Evolutionary conservation across 2,329 filamentous ascomycete species (phyloP), one percentile per base, ranked within the genome.

Genomic region (Monilinia vaccinii-corymbosi): DNA sequence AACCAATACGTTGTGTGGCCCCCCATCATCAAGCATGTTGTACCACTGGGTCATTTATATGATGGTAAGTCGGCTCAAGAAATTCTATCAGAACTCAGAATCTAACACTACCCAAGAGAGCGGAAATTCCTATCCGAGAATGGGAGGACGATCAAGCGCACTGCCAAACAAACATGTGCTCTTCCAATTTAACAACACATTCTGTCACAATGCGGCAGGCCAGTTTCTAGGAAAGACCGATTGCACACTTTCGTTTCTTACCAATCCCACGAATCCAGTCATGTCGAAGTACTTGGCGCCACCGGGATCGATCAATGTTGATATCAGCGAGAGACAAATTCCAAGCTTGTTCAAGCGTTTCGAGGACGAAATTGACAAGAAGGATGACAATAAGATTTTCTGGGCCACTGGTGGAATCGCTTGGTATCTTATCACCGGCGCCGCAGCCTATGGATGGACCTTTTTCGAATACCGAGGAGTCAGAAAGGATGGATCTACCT

Each of bases 141-240:
- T 63, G 46, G 63, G 64, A 46, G 66, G 66, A 18, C 53, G 63
- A 21, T 66, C 66, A 7, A 55, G 61, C 23, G 42, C 51, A 10
- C 28, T 66, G 8, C 45, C 46, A 23, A 61, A 62, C 46, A 62
- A 60, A 42, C 25, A 47, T 13, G 38, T 64, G 14, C 31, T 66
- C n/a, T 60, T 61, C 10, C 66, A 67, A 62, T 66, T 66, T 31
- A 65, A 64, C 21, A 65, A 67, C 34, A 67, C 64, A 4, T 67
- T 67, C 45, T 59, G 34, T 25, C 62, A 66, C 36, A 38, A 64
- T 34, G 32, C 31, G 7, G 28, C 38, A 32, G 64, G 64, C 25
- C 42, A 49, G 4, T 63, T 61, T 28, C 13, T 62, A 18, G 62
- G 63, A 9, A 38, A 56, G 6, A 53, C 58, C 6, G 45, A 56